Conservation (phyloP, 345 rosid genomes). For the Mangifera indica region DNA sequence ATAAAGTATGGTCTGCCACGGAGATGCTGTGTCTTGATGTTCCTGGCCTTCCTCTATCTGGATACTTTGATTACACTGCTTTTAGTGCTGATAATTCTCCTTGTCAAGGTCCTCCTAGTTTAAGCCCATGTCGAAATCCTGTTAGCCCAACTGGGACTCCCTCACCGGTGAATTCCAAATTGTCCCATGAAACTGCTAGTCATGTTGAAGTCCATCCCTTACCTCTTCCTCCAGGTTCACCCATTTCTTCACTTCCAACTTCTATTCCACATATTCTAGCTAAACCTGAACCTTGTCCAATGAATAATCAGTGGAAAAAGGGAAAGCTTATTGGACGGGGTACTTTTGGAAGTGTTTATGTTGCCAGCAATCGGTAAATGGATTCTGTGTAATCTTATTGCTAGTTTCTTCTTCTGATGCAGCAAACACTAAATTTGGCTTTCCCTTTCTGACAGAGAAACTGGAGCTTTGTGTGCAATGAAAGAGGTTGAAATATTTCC, state of each 20-base stretch:
- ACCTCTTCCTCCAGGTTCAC: conserved; percentile 92
- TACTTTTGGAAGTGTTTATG: conserved; percentile 95
- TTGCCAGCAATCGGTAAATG: conserved; percentile 76
- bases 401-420: conserved; percentile 13
- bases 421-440: too few relatives aligned
- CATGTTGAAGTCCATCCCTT: conserved; percentile 49
- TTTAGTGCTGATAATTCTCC: conserved; percentile 72
- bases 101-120: conserved; percentile 59
- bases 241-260: conserved; percentile 40
- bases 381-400: conserved; percentile 12
- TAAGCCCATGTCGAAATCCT: conserved; percentile 45
- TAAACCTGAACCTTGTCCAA: conserved; percentile 45
- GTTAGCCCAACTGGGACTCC: conserved; percentile 52
- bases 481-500: conserved; percentile 91
- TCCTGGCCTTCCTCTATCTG: conserved; percentile 58
- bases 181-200: conserved; percentile 36
- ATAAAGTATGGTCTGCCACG: conserved; percentile 80
- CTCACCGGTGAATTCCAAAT: conserved; percentile 50
- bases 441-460: conserved; percentile 84
- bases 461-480: conserved; percentile 96
- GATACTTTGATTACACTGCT: conserved; percentile 43
- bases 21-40: conserved; percentile 61
- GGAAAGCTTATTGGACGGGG: conserved; percentile 99
- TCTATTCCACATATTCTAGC: conserved; percentile 36
- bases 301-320: conserved; percentile 79